Base-by-base conservation (phyloP, 345 rosid genomes). In the Raphanus raphanistrum region DNA sequence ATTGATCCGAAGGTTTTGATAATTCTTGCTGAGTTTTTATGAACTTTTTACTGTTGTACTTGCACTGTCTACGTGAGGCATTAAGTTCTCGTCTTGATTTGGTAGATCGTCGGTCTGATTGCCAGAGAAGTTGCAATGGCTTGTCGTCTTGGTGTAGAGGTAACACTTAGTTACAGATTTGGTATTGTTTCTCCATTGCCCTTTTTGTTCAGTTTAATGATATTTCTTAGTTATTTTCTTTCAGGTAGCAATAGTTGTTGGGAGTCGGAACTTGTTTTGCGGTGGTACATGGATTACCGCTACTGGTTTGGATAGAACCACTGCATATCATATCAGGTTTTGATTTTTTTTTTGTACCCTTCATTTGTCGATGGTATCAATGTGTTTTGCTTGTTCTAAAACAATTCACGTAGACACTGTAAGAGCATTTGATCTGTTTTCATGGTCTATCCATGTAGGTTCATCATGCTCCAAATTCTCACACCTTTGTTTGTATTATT, bases 241-340 rank as follows among this genome's bases (percentile, higher is more conserved):
- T 5, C 77, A 93, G 98, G 91, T 91, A 41, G 96, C 97, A 3
- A 86, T 93, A 76, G 96, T 92, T 71, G 91, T 94, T 83, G 98
- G 98, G 66, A 91, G 92, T 72, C 85, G 97, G 50, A 92, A 94
- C 77, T 86, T 91, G 72, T 92, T 94, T 71, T 89, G 94, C 76
- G 88, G 97, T 52, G 86, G 88, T 68, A 79, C 94, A 0, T 92
- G 97, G 97, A 86, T 94, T 21, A 81, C 90, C 63, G 88, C 94
- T 41, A 89, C 91, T 25, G 92, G 94, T 54, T 82, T 90, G 81
- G 97, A 91, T 74, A 89, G 96, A 82, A 85, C 84, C 72, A 86
- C 94, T 67, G 91, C 94, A 12, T 90, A 90, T 79, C 96, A 90
- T 80, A 89, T 89, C 75, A 90, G 98, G 98, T 94, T 50, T 62